Conservation (phyloP, 192 early-diverging fungal genomes). For the Podila epigama region DNA sequence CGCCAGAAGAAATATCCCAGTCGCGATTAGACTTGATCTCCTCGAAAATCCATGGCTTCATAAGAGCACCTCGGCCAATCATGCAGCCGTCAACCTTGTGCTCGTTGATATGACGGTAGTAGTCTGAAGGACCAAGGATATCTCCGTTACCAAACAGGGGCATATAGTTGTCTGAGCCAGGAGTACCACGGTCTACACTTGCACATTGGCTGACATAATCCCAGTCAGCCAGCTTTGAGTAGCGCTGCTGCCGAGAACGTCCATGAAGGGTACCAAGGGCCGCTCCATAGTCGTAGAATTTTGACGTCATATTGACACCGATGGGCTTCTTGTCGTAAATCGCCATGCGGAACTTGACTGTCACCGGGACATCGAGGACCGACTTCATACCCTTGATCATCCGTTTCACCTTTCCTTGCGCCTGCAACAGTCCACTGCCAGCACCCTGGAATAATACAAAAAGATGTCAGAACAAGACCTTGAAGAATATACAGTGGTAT, state of each 20-base stretch:
- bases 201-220: constrained; percentile 81
- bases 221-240: constrained; percentile 92
- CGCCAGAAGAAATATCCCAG: constrained; percentile 90
- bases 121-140: constrained; percentile 84
- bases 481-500: neutral
- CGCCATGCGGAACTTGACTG: constrained; percentile 92
- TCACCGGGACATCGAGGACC: constrained; percentile 82
- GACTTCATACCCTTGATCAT: constrained; percentile 78
- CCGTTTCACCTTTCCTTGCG: constrained; percentile 70
- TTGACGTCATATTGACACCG: constrained; percentile 78
- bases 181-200: constrained; percentile 44
- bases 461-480: neutral
- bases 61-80: constrained; percentile 80
- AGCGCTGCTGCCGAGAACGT: constrained; percentile 89
- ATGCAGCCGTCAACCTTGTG: constrained; percentile 82
- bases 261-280: constrained; percentile 76
- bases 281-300: constrained; percentile 65
- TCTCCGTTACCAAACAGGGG: constrained; percentile 78
- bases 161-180: constrained; percentile 60
- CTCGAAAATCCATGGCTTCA: constrained; percentile 98
- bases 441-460: constrained; percentile 67
- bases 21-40: constrained; percentile 88
- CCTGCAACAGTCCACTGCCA: constrained; percentile 83
- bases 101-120: constrained; percentile 72
- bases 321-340: constrained; percentile 62